Base-by-base conservation (phyloP, 2,329 filamentous ascomycete genomes). In the Diaporthe longicolla region DNA sequence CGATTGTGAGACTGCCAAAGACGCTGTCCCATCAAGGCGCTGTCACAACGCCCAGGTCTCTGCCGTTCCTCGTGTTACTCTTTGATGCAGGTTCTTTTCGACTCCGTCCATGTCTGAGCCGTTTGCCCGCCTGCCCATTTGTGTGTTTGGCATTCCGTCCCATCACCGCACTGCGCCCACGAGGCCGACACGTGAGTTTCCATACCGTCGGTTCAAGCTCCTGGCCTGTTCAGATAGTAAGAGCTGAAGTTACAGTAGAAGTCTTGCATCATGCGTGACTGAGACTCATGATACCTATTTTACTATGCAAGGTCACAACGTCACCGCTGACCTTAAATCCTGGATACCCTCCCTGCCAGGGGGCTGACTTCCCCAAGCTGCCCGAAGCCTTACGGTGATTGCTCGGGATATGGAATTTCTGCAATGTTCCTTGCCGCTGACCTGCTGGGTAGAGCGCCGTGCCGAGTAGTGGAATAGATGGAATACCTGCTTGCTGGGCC, bases 1-100 rank as follows among this genome's bases (percentile, higher is more conserved):
- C 52, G 50, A 70, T 43, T 68, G 73, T 74, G 73, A 72, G 70
- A 74, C 74, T 68, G 45, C 52, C 48, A 71, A 63, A 73, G 54
- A 54, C 43, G 71, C 68, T 69, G 74, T 71, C 52, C 66, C 52
- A 71, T 66, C 57, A 66, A 29, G 73, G 52, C 17, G 24, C 17
- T 15, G 43, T 15, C n/a, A 54, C 65, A 40, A 21, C 45, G 45
- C 45, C 61, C 71, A 71, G 26, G 58, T 54, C 45, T 59, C 21
- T 72, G 52, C 68, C 61, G 73, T 57, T 48, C 59, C 59, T 54
- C 37, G 45, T 71, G 15, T 66, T 69, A 50, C 70, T 43, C 63
- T 50, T 45, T 74, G 54, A 69, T 50, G 70, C 63, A 63, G 66
- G 37, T 40, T 59, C 21, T 26, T 43, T 65, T 71, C 58, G 52